Percentiles rank a stretch among this genome's conserved stretches.
Evolutionary conservation across 495 filamentous ascomycete genomes (phyloP).

Genomic region (Cercophora samala): DNA sequence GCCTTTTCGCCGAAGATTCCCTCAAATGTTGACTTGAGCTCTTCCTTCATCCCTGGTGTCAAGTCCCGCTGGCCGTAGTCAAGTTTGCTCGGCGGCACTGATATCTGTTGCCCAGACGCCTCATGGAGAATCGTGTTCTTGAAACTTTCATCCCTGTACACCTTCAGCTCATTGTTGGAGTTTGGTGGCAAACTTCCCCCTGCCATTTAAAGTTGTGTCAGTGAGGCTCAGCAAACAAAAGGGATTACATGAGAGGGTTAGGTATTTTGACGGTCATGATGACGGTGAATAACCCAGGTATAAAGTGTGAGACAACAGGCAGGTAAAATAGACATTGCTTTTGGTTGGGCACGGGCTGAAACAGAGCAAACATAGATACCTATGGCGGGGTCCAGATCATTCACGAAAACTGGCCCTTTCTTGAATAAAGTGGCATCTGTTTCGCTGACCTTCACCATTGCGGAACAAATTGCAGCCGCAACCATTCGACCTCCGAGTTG

Average conservation of each 20-base stretch:
- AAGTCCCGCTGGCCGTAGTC: slow-evolving; percentile 49
- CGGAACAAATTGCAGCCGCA: slow-evolving; percentile 38
- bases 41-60: slow-evolving; percentile 27
- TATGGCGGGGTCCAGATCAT: background rate
- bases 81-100: slow-evolving; percentile 43
- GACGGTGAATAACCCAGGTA: too few relatives aligned
- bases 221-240: background rate
- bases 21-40: slow-evolving; percentile 15
- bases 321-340: background rate
- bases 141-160: slow-evolving; percentile 52
- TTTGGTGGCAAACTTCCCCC: background rate
- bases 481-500: slow-evolving; percentile 51
- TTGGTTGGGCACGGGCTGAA: too few relatives aligned
- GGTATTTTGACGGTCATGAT: too few relatives aligned
- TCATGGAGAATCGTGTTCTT: slow-evolving; percentile 43
- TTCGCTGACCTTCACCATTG: background rate
- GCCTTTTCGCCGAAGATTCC: slow-evolving; percentile 19
- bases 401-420: too few relatives aligned
- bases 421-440: too few relatives aligned
- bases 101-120: slow-evolving; percentile 32
- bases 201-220: background rate
- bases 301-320: too few relatives aligned
- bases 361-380: too few relatives aligned
- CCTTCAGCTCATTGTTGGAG: slow-evolving; percentile 39
- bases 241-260: background rate